These are phyloP conservation scores for Ceratocystiopsis brevicomis DNA, from an alignment of 2,329 filamentous ascomycete genomes.

Conservation along the genomic window DNA sequence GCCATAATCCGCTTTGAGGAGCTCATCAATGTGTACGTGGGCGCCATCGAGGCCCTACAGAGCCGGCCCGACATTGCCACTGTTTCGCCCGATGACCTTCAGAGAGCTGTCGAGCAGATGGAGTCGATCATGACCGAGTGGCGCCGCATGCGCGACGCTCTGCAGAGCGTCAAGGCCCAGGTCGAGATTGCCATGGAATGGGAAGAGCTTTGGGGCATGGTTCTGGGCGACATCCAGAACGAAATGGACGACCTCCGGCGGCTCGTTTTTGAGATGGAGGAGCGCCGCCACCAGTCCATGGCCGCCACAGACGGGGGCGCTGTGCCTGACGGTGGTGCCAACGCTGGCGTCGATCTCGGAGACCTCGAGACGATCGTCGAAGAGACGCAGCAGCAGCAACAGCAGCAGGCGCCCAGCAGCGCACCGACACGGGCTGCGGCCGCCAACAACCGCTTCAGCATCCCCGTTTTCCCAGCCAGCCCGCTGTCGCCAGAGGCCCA, in stretches of 20 bases:
- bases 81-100: constrained; percentile 54
- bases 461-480: constrained; percentile 43
- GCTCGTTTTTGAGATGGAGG: constrained; percentile 94
- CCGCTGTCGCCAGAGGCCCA: constrained; percentile 33
- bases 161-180: constrained; percentile 68
- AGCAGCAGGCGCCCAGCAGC: neutral
- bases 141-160: constrained; percentile 57
- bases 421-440: constrained; percentile 25
- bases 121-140: constrained; percentile 71
- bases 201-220: constrained; percentile 91
- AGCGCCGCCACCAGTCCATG: constrained; percentile 68
- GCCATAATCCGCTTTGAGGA: constrained; percentile 73
- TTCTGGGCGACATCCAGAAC: constrained; percentile 78
- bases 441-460: constrained; percentile 47
- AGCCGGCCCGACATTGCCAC: constrained; percentile 53
- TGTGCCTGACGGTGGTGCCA: constrained; percentile 28
- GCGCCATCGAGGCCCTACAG: constrained; percentile 85
- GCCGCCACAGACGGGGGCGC: constrained; percentile 43
- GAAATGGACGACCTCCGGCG: constrained; percentile 45
- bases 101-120: constrained; percentile 68
- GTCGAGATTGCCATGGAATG: constrained; percentile 98
- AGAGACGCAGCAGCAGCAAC: constrained; percentile 42
- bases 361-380: constrained; percentile 89
- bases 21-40: constrained; percentile 79
- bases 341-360: constrained; percentile 49